A percentile compares a stretch with the other conserved stretches of the same genome.
Conservation (phyloP, 1,284 basidiomycete species). For the Trichosporon sp. region DNA sequence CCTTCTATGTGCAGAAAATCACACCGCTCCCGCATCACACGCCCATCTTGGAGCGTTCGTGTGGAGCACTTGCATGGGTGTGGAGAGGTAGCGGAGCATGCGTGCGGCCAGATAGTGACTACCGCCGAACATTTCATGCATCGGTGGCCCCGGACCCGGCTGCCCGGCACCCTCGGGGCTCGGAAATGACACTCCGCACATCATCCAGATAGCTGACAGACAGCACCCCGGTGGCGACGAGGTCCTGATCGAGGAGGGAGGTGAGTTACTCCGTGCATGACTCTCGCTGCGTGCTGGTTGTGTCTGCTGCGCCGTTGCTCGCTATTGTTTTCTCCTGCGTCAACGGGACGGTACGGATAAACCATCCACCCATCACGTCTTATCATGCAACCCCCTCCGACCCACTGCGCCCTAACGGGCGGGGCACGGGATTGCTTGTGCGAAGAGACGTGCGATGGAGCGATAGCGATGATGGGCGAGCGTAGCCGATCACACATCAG, state of each 20-base stretch:
- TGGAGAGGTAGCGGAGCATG: not conserved
- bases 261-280: conserved; percentile 61
- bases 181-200: not conserved
- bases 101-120: no score
- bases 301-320: not conserved
- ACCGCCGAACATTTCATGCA: conserved; percentile 10
- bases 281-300: no score
- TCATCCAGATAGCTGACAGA: conserved; percentile 20
- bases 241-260: conserved; percentile 88
- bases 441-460: not conserved
- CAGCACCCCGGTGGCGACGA: conserved; percentile 98
- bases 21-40: no score
- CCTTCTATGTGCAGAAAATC: no score
- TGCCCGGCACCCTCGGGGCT: not conserved
- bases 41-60: no score
- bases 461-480: no score
- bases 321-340: no score
- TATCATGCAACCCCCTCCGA: no score
- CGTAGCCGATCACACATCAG: no score
- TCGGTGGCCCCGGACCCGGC: conserved; percentile 12
- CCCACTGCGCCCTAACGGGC: no score
- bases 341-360: not conserved
- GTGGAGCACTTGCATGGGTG: no score
- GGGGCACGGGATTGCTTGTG: not conserved
- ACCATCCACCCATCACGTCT: not conserved